Evolutionary conservation across 2,329 filamentous ascomycete species (phyloP).

Genomic region (Colletotrichum phormii): DNA sequence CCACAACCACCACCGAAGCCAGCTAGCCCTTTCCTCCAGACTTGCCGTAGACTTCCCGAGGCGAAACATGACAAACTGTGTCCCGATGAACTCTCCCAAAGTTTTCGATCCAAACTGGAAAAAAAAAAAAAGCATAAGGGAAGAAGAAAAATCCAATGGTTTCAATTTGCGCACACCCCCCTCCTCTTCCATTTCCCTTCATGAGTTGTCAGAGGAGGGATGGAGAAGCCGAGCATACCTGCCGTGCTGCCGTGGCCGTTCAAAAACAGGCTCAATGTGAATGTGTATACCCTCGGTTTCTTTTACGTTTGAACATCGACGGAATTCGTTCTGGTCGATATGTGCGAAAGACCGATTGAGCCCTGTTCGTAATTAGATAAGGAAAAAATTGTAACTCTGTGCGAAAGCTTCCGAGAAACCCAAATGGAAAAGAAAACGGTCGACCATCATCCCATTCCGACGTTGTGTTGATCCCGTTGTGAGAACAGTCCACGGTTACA

Average conservation of each 20-base stretch:
- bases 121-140: neutral
- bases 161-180: neutral
- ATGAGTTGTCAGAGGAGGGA: no score
- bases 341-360: neutral
- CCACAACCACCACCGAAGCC: neutral
- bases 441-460: neutral
- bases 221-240: no score
- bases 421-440: neutral
- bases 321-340: neutral
- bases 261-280: neutral
- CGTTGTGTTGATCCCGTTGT: neutral
- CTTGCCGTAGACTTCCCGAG: conserved; percentile 29
- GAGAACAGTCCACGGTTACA: neutral
- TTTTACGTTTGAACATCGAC: neutral
- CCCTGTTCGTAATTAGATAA: neutral
- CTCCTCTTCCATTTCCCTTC: no score
- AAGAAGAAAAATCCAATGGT: neutral
- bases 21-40: neutral
- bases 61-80: conserved; percentile 30
- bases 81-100: conserved; percentile 25
- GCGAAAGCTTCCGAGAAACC: conserved; percentile 1
- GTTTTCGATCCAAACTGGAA: neutral
- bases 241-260: no score
- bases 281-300: neutral
- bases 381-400: neutral